Conservation (phyloP, 352 stramenopile species). For the Phytophthora hibernalis region DNA sequence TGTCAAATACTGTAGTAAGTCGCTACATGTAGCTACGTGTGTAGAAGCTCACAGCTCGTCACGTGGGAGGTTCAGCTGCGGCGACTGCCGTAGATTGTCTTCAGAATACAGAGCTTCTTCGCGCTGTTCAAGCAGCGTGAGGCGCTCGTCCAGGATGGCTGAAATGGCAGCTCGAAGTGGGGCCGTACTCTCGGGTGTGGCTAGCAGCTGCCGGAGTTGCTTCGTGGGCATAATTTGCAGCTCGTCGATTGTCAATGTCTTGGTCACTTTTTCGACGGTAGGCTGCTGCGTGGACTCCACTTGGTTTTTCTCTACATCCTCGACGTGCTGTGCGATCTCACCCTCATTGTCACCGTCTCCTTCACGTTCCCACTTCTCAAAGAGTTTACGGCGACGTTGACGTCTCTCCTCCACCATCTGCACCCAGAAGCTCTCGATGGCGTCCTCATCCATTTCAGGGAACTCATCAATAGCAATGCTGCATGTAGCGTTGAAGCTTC, state of each 20-base stretch:
- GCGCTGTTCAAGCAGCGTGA: conserved; percentile 46
- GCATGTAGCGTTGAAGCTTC: conserved; percentile 39
- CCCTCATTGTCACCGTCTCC: conserved; percentile 7
- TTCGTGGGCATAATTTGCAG: conserved; percentile 57
- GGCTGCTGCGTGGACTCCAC: conserved; percentile 1
- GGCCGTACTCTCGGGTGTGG: conserved; percentile 32
- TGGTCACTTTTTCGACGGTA: conserved; percentile 32
- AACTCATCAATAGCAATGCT: conserved; percentile 89
- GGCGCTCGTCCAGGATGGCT: conserved; percentile 55
- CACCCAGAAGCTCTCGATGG: conserved; percentile 83
- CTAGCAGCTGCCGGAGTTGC: conserved; percentile 58
- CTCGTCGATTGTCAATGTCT: conserved; percentile 52
- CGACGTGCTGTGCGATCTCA: neutral
- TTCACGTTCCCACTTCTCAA: conserved; percentile 53
- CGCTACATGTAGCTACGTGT: no score
- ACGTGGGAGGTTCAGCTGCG: conserved; percentile 16
- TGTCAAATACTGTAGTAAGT: no score
- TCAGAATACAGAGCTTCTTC: conserved; percentile 22
- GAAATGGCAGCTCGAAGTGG: conserved; percentile 52
- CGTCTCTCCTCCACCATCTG: conserved; percentile 66
- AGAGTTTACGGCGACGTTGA: conserved; percentile 47
- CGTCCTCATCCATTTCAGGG: conserved; percentile 83
- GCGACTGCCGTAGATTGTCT: neutral
- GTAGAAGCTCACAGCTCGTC: conserved; percentile 43
- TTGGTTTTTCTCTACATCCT: neutral